Evolutionary conservation across 2,329 filamentous ascomycete genomes (phyloP).

Genomic region (Fusarium piperis): DNA sequence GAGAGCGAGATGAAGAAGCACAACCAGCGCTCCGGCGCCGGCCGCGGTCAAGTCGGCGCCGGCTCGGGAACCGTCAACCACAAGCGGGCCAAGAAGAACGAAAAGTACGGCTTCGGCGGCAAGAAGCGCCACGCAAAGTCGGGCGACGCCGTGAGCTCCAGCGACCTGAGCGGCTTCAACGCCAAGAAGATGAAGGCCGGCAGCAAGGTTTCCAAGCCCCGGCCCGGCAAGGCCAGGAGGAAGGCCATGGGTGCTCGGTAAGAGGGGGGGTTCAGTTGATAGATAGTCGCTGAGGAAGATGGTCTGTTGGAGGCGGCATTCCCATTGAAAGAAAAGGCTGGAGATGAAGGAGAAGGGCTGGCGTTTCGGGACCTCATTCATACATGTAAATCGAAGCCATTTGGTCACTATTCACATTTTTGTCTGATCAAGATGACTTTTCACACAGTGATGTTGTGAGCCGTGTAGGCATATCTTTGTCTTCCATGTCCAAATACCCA

Average conservation of each 20-base stretch:
- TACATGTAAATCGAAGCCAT: conserved; percentile 37
- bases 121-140: conserved; percentile 95
- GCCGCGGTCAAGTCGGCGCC: conserved; percentile 45
- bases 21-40: conserved; percentile 51
- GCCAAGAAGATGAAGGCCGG: conserved; percentile 82
- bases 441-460: background rate
- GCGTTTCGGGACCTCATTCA: conserved; percentile 40
- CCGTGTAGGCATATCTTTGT: background rate
- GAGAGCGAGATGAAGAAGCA: conserved; percentile 68
- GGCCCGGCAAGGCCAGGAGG: conserved; percentile 63
- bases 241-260: conserved; percentile 51
- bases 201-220: conserved; percentile 52
- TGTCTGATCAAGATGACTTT: conserved; percentile 8
- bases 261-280: conserved; percentile 4
- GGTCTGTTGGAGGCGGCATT: conserved; percentile 20
- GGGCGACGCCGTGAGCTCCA: conserved; percentile 84
- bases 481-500: background rate
- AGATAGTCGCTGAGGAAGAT: conserved; percentile 2
- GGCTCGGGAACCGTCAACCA: conserved; percentile 55
- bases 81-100: conserved; percentile 93
- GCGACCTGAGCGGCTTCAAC: conserved; percentile 83
- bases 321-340: conserved; percentile 35
- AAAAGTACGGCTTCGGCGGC: conserved; percentile 94
- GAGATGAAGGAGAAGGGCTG: conserved; percentile 38
- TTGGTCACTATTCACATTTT: conserved; percentile 34